Conservation (phyloP, 1,139 yeast species). For the Scheffersomyces parashehatae region DNA sequence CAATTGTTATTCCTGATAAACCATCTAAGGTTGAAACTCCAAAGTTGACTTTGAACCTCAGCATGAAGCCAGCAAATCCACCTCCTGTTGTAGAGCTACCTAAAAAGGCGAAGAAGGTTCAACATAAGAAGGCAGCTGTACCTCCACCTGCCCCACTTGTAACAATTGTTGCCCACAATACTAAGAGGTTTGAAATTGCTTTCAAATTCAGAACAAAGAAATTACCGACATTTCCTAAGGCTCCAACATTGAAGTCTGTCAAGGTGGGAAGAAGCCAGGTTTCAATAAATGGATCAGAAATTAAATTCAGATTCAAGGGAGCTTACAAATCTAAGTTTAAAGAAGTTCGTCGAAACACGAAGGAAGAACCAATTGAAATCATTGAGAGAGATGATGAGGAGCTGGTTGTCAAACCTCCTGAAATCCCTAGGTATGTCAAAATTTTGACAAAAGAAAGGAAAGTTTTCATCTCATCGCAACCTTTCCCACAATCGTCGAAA, state of each 20-base stretch:
- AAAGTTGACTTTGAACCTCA: constrained; percentile 18
- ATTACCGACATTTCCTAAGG: constrained; percentile 5
- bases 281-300: constrained; percentile 8
- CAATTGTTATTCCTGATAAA: neutral
- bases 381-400: neutral
- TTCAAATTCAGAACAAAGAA: constrained; percentile 13
- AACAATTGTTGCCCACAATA: constrained; percentile 1
- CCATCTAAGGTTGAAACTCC: constrained; percentile 17
- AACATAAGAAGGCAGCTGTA: neutral
- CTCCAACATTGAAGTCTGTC: constrained; percentile 1
- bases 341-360: constrained; percentile 2
- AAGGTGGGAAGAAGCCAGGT: constrained; percentile 9
- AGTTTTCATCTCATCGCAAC: constrained; percentile 18
- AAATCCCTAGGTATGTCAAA: constrained; percentile 24
- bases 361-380: neutral
- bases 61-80: neutral
- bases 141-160: constrained; percentile 3
- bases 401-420: neutral
- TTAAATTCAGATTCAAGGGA: constrained; percentile 10
- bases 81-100: neutral
- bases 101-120: constrained; percentile 4
- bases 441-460: constrained; percentile 25
- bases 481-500: constrained; percentile 11
- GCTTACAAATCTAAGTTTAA: constrained; percentile 7
- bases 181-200: constrained; percentile 9